Evolutionary conservation across 139 green algal species (phyloP).

Genomic region (Medakamo hakoo): DNA sequence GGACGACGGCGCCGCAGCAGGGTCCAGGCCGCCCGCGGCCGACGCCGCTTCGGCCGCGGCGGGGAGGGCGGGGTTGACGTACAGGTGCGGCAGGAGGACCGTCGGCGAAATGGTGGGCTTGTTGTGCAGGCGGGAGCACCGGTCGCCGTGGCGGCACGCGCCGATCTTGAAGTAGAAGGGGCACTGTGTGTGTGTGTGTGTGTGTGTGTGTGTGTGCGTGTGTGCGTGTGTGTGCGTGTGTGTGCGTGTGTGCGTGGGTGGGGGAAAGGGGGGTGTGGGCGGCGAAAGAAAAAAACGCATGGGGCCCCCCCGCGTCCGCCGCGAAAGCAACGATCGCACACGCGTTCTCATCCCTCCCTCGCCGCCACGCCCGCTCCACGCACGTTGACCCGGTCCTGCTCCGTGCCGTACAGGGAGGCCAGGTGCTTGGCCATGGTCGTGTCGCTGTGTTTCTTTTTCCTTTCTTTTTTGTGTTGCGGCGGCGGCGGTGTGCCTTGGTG

Average conservation of each 20-base stretch:
- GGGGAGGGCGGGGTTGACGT: conserved; percentile 81
- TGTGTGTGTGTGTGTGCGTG: too few species aligned
- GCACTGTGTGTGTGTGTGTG: too few species aligned
- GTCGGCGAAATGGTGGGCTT: conserved; percentile 77
- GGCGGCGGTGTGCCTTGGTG: not conserved
- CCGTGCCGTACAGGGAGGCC: conserved; percentile 93
- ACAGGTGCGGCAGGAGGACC: conserved; percentile 90
- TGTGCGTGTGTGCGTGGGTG: too few species aligned
- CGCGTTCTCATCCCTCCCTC: not conserved
- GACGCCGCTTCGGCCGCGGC: conserved; percentile 8
- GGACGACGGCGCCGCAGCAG: not conserved
- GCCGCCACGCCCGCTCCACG: not conserved
- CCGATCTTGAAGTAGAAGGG: conserved; percentile 95
- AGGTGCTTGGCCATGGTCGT: conserved; percentile 88
- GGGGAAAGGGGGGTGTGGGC: not conserved
- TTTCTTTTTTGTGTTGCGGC: not conserved
- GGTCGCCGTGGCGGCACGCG: conserved; percentile 86
- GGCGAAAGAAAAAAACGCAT: too few species aligned
- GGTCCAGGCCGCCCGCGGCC: not conserved
- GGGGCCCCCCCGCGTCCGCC: too few species aligned
- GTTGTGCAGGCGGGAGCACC: conserved; percentile 95
- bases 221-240: too few species aligned
- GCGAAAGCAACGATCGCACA: too few species aligned
- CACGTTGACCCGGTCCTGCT: conserved; percentile 78
- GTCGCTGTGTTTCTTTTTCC: not conserved